Conservation (phyloP, 2,329 filamentous ascomycete species). For the Claviceps sp. region DNA sequence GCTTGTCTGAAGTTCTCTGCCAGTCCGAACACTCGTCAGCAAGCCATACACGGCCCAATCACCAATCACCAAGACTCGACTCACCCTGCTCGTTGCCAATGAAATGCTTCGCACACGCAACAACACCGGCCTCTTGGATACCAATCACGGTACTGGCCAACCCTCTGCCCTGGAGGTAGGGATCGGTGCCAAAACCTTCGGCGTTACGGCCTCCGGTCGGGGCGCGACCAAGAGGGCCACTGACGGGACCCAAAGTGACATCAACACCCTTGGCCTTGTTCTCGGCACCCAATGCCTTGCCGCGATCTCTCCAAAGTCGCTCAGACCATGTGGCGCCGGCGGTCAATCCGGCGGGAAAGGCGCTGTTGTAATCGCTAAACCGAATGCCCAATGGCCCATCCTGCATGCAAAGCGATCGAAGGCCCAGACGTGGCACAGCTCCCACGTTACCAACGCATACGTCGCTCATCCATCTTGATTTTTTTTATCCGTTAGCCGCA, state of each 20-base stretch:
- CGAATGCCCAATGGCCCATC: constrained; percentile 75
- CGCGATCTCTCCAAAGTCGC: constrained; percentile 43
- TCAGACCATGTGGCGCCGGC: constrained; percentile 76
- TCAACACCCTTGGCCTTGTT: constrained; percentile 66
- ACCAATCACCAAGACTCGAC: background rate
- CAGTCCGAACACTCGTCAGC: background rate
- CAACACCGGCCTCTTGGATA: constrained; percentile 68
- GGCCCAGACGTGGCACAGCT: constrained; percentile 53
- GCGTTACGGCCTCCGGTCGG: constrained; percentile 42
- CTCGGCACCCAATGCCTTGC: constrained; percentile 40
- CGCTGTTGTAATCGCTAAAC: constrained; percentile 64
- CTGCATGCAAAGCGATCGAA: constrained; percentile 69
- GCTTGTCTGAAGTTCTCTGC: constrained; percentile 58
- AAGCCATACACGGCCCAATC: background rate
- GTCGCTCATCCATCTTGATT: constrained; percentile 35
- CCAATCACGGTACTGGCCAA: constrained; percentile 63
- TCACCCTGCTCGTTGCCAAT: constrained; percentile 56
- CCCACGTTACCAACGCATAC: constrained; percentile 68
- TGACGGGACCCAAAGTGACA: constrained; percentile 44
- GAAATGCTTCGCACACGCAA: constrained; percentile 72
- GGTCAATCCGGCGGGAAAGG: constrained; percentile 66
- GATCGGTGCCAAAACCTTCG: constrained; percentile 59
- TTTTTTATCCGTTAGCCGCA: constrained; percentile 1
- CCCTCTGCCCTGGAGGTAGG: constrained; percentile 58
- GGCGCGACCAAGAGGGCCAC: constrained; percentile 32